Conservation (phyloP, 805 yeast species). For the Lipomyces starkeyi region DNA sequence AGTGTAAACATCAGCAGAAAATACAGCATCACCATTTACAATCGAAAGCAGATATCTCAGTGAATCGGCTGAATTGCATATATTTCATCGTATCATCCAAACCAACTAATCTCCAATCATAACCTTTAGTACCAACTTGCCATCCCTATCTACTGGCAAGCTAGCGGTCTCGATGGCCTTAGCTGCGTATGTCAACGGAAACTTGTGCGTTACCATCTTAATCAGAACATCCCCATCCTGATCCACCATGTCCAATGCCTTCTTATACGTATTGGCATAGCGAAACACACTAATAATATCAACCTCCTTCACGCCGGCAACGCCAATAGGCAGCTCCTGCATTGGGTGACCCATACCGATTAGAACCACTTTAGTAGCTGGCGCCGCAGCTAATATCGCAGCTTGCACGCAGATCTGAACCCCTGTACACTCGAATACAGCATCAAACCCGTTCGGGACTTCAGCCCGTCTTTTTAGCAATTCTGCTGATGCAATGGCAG, state of each 20-base stretch:
- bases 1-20: too few relatives aligned
- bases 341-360: constrained; percentile 57
- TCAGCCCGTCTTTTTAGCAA: constrained; percentile 4
- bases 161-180: constrained; percentile 51
- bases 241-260: constrained; percentile 54
- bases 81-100: too few relatives aligned
- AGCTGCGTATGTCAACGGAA: constrained; percentile 53
- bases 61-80: too few relatives aligned
- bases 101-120: too few relatives aligned
- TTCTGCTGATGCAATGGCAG: constrained; percentile 6
- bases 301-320: constrained; percentile 55
- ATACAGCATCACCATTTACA: too few relatives aligned
- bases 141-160: constrained; percentile 40
- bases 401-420: constrained; percentile 55
- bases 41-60: too few relatives aligned
- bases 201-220: constrained; percentile 56
- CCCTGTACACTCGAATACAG: constrained; percentile 57
- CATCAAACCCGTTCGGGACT: constrained; percentile 13
- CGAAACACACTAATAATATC: constrained; percentile 58
- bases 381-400: constrained; percentile 53
- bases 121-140: constrained; percentile 43
- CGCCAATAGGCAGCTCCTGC: constrained; percentile 59
- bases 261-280: constrained; percentile 61
- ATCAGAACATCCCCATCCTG: constrained; percentile 53
- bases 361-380: constrained; percentile 54